Conservation (phyloP, 345 rosid species). For the Eucalyptus victrix region DNA sequence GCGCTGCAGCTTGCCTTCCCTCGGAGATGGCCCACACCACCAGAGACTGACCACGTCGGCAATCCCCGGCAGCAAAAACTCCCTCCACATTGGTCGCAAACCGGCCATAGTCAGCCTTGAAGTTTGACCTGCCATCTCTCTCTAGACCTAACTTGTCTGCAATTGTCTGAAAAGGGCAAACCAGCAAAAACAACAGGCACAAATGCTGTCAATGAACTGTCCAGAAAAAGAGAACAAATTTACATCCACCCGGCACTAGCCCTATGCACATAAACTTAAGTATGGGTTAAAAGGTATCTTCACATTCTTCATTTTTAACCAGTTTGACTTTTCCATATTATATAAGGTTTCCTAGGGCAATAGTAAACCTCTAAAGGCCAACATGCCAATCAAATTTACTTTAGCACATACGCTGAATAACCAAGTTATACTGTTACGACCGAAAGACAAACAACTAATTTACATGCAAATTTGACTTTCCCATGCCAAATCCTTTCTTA, state of each 20-base stretch:
- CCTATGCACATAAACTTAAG: not conserved
- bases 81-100: constrained; percentile 78
- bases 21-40: constrained; percentile 99
- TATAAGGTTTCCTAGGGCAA: not conserved
- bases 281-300: not conserved
- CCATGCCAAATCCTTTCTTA: not conserved
- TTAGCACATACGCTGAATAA: not conserved
- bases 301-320: not conserved
- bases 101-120: constrained; percentile 91
- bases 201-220: not conserved
- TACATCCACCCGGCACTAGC: not conserved
- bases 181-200: not conserved
- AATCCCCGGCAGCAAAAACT: constrained; percentile 95
- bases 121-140: constrained; percentile 73
- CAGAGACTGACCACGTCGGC: constrained; percentile 91
- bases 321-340: not conserved
- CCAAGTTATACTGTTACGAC: not conserved
- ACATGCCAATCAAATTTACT: not conserved
- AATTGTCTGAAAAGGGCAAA: constrained; percentile 20
- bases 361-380: not conserved
- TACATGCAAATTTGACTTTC: not conserved
- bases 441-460: not conserved
- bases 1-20: constrained; percentile 92
- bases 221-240: not conserved
- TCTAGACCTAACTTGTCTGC: constrained; percentile 91